Evolutionary conservation across 768 basidiomycete species (phyloP).

Genomic region (Brasilioporus rufonigricans): DNA sequence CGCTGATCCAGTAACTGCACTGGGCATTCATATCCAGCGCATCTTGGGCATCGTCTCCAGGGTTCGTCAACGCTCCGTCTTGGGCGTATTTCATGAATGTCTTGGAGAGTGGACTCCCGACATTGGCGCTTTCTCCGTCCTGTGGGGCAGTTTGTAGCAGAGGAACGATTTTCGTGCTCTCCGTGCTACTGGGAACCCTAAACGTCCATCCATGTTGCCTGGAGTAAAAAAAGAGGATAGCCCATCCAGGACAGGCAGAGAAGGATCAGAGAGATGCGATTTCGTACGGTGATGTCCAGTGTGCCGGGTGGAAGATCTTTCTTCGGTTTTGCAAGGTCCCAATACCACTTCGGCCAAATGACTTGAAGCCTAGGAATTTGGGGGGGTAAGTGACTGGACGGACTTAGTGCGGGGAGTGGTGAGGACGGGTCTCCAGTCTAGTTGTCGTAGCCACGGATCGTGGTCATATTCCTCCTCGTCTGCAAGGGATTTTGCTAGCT

Average conservation of each 20-base stretch:
- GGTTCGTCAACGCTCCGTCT: conserved; percentile 83
- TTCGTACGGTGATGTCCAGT: conserved; percentile 83
- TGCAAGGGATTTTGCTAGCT: conserved; percentile 42
- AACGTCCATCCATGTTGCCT: conserved; percentile 91
- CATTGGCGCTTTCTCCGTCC: conserved; percentile 91
- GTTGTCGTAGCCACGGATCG: conserved; percentile 60
- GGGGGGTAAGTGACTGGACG: conserved; percentile 2
- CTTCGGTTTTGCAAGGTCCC: conserved; percentile 79
- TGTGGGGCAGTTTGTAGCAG: conserved; percentile 95
- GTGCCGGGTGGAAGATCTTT: conserved; percentile 65
- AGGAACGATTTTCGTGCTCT: conserved; percentile 43
- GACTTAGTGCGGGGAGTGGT: not conserved
- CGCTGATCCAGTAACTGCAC: conserved; percentile 97
- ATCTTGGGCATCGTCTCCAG: conserved; percentile 74
- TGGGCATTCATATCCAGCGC: conserved; percentile 91
- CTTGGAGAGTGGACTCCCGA: conserved; percentile 90
- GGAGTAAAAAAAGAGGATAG: conserved; percentile 81
- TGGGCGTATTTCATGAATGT: conserved; percentile 86
- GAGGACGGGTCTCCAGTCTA: conserved; percentile 58
- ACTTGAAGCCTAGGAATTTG: conserved; percentile 42
- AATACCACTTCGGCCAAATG: conserved; percentile 97
- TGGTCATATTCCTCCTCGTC: conserved; percentile 18
- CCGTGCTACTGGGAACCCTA: conserved; percentile 58
- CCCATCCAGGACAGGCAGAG: conserved; percentile 86
- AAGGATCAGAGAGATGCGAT: conserved; percentile 78